Base-by-base conservation (phyloP, 2,329 filamentous ascomycete species). In the Penicillium carneum region DNA sequence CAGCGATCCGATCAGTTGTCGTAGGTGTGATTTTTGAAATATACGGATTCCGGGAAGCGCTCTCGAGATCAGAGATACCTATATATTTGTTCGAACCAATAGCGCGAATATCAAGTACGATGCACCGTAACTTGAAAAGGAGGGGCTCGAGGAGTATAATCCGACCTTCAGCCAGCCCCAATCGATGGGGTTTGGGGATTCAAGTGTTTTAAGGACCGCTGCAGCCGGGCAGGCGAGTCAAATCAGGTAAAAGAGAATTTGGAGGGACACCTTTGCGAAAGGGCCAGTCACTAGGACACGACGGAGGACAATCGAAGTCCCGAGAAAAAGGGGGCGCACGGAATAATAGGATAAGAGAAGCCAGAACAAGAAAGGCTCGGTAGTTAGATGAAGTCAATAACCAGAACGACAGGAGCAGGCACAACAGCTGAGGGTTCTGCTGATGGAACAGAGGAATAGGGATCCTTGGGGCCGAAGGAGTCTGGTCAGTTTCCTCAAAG, bases 161-260 rank as follows among this genome's bases (percentile, higher is more conserved):
- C 63, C 63, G 58, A 63, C 62, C 62, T 63, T 65, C 61, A 64
- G 62, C 61, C 52, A 57, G 59, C 54, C 63, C 66, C 64, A 66
- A 61, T 67, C 65, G 61, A 63, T 65, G 54, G 50, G 60, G 46
- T 16, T 33, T 48, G 29, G 26, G 53, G 47, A 58, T 63, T 63
- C 62, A 52, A 60, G 71, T 42, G 16, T 45, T 65, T 68, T 57
- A 60, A 66, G 68, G 64, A 63, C 66, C 63, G 70, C 73, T 75
- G 73, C 72, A 69, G 65, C 72, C 73, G 69, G 73, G 69, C 71
- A 73, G 65, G 64, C 63, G 70, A 66, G 61, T 58, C 56, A 63
- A 62, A 52, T 61, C 46, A 63, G 42, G 50, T 48, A 42, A 41
- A 63, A 62, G 59, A 64, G 63, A 62, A 62, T 64, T 48, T 48